Base-by-base conservation (phyloP, 371 early-diverging fungal species). In the Rhizopus delemar region DNA sequence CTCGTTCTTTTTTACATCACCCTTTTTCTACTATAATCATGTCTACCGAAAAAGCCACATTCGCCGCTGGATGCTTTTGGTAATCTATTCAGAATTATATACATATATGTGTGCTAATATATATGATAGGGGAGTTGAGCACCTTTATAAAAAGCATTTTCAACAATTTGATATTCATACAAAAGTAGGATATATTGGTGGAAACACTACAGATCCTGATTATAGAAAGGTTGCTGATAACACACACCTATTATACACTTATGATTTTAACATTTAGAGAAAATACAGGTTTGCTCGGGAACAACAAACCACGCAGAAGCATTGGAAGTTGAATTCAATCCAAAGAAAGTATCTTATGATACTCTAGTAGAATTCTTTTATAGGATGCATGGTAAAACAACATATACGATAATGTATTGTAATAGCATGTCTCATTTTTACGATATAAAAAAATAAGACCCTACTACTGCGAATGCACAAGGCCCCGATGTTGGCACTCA, bases 121-220 rank as follows among this genome's bases (percentile, higher is more conserved):
- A 22, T 31, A 46, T 43, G 2, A 41, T 39, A 94, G 96, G 95
- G 90, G 94, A 61, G 91, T 93, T 12, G 94, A 97, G 64, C 87
- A 93, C 53, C 73, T 85, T 4, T 93, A 80, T 74, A 80, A 86
- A 55, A 86, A 86, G 45, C 73, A 85, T 45, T 72, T 69, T 64
- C 75, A 81, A 38, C 60, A 80, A n/a, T 75, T 84, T 46, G 80
- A 78, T 36, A 68, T 89, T 15, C 73, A 76, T 34, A 84, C 86
- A 2, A 75, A 78, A 56, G 95, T 94, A 43, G 95, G 97, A 16
- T 96, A 94, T 73, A 88, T 83, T 3, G 94, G 94, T 36, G 97
- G 94, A 12, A 51, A 63, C 31, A 70, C 68, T 3, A 64, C 60
- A 0, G 58, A 76, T 15, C 85, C 92, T 12, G 74, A 59, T 29